Percentiles rank a stretch among this genome's conserved stretches.
phyloP scores from a whole-genome alignment of 2,329 filamentous ascomycete genomes.

The Hypoxylon sp. region DNA sequence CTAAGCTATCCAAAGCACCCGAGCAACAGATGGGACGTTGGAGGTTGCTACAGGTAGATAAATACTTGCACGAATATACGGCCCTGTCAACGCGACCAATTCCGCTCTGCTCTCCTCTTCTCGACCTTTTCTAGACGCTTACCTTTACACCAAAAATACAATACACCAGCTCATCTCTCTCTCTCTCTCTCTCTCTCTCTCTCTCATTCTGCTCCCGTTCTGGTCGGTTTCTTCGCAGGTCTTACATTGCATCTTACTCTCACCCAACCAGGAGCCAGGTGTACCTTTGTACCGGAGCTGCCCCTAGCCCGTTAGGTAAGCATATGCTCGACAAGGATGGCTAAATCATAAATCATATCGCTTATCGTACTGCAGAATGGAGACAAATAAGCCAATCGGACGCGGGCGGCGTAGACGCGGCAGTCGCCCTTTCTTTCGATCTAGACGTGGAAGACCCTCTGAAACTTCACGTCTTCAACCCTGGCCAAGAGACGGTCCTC shows the following conservation, averaged over 20 bases:
- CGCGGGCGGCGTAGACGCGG: neutral
- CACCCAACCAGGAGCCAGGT: neutral
- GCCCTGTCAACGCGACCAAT: too few species aligned
- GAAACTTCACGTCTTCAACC: neutral
- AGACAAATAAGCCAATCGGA: neutral
- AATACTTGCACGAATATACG: too few species aligned
- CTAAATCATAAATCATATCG: conserved; percentile 15
- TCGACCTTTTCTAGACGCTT: too few species aligned
- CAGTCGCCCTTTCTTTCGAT: neutral
- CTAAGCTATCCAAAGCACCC: too few species aligned
- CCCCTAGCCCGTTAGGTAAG: too few species aligned
- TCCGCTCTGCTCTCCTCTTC: too few species aligned
- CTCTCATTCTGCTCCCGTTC: neutral
- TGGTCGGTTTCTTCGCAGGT: neutral
- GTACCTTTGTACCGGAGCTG: neutral
- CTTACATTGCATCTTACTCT: neutral
- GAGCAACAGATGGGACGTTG: too few species aligned
- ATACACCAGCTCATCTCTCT: too few species aligned
- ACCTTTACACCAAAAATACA: too few species aligned
- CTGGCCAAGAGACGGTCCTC: neutral
- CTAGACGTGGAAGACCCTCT: neutral
- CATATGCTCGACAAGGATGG: too few species aligned
- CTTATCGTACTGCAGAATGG: conserved; percentile 9
- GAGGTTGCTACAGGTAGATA: too few species aligned
- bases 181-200: neutral